These are phyloP conservation scores for Fusarium concolor DNA, from an alignment of 2,329 filamentous ascomycete species.

Conservation along the genomic window DNA sequence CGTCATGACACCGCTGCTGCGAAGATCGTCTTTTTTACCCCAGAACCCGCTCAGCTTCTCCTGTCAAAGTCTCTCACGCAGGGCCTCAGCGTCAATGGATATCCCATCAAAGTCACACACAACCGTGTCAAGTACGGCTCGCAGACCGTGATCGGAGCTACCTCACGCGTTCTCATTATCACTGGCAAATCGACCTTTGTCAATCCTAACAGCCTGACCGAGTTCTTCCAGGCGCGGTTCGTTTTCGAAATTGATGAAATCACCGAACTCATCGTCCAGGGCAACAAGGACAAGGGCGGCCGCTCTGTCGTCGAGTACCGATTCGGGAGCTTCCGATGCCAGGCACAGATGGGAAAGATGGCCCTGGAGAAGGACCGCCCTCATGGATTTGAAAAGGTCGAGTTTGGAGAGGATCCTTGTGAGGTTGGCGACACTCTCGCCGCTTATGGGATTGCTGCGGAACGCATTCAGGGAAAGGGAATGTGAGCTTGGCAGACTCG, in stretches of 20 bases:
- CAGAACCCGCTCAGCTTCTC: slow-evolving; percentile 52
- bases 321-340: slow-evolving; percentile 67
- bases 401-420: slow-evolving; percentile 55
- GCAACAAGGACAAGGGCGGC: slow-evolving; percentile 17
- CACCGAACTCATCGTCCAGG: slow-evolving; percentile 45
- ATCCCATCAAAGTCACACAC: slow-evolving; percentile 54
- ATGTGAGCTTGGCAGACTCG: slow-evolving; percentile 33
- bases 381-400: slow-evolving; percentile 52
- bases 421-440: slow-evolving; percentile 51
- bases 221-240: slow-evolving; percentile 58
- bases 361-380: slow-evolving; percentile 52
- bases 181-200: slow-evolving; percentile 59
- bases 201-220: slow-evolving; percentile 54
- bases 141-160: slow-evolving; percentile 43
- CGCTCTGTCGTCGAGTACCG: slow-evolving; percentile 60
- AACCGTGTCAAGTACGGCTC: slow-evolving; percentile 62
- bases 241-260: slow-evolving; percentile 62
- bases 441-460: slow-evolving; percentile 49
- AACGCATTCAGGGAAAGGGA: slow-evolving; percentile 50
- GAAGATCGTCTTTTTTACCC: slow-evolving; percentile 63
- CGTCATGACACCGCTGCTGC: slow-evolving; percentile 56
- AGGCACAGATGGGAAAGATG: slow-evolving; percentile 62
- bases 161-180: slow-evolving; percentile 64
- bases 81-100: slow-evolving; percentile 54
- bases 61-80: slow-evolving; percentile 39